Conservation (phyloP, 495 filamentous ascomycete genomes). For the Lentithecium fluviatile region DNA sequence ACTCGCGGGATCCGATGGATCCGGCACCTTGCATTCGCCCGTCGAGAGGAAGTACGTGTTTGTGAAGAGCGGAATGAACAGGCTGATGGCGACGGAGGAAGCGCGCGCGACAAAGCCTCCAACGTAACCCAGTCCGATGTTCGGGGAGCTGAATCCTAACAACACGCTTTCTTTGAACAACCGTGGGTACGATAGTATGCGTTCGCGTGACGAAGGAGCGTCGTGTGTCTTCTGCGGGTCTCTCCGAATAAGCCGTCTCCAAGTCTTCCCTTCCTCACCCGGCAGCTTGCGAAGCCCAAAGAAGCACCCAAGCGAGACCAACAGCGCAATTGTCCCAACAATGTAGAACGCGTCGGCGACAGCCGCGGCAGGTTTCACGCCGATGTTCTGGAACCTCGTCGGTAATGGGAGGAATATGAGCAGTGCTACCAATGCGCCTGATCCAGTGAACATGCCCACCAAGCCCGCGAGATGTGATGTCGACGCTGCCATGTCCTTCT, state of each 20-base stretch:
- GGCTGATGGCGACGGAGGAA: constrained; percentile 90
- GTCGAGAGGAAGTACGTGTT: constrained; percentile 85
- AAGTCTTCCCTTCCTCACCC: constrained; percentile 75
- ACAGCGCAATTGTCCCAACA: constrained; percentile 68
- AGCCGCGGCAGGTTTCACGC: constrained; percentile 63
- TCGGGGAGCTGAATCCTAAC: constrained; percentile 70
- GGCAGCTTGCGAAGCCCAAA: constrained; percentile 75
- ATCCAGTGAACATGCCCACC: constrained; percentile 89
- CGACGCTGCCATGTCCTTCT: constrained; percentile 37
- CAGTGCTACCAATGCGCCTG: constrained; percentile 84
- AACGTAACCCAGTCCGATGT: constrained; percentile 83
- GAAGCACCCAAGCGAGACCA: constrained; percentile 71
- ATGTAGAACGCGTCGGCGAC: constrained; percentile 81
- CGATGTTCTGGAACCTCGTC: constrained; percentile 66
- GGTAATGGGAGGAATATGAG: constrained; percentile 82
- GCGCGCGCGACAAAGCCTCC: constrained; percentile 94
- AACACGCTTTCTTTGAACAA: constrained; percentile 61
- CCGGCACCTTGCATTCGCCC: constrained; percentile 65
- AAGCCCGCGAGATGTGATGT: constrained; percentile 75
- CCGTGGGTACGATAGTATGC: constrained; percentile 36
- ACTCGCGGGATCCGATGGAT: constrained; percentile 52
- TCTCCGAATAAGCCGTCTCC: constrained; percentile 50
- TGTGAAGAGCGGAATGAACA: constrained; percentile 89
- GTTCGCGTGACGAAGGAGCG: background rate
- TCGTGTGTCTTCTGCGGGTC: constrained; percentile 16